Evolutionary conservation across 208 protist species (phyloP), one percentile per base, ranked within the genome.

Genomic region (Wallacemonas collosoma): DNA sequence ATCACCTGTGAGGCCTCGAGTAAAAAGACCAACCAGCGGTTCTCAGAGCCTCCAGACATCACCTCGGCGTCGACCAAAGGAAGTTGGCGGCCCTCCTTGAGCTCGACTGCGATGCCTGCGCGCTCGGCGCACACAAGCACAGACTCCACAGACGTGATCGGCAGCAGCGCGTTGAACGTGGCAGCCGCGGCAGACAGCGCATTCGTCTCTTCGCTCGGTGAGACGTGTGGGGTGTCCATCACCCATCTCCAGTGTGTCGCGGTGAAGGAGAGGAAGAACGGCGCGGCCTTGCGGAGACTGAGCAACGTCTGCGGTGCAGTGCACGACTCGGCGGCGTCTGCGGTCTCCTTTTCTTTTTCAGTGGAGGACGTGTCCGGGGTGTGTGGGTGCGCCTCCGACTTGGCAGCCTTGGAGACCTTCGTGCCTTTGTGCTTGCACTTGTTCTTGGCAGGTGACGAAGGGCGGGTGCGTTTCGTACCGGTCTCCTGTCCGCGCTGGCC

Each of bases 241-340:
- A 54, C 71, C 88, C 90, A 95, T 47, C 86, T 84, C 75, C 86
- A 82, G 65, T 95, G 86, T 14, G 82, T 82, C 2, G 61, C 43
- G 9, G 88, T 89, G 65, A 91, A 88, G 17, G 58, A 71, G 40
- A 95, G 61, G 44, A 64, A 67, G 39, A 66, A 36, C 2, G 68
- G 15, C 50, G 71, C 72, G n/a, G 44, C 67, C 35, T 43, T 11
- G 56, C 11, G 26, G 17, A 47, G 14, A 3, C 36, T 2, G 14
- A 47, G 38, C 11, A 56, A 48, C 47, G 64, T 54, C 17, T 14
- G 7, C 41, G 60, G 60, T 0, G 43, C 26, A 26, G 26, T 26
- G 26, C 26, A 26, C 26, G 26, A 26, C 26, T 26, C 26, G 26
- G 26, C 26, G 26, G 26, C 26, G 26, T 26, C 26, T 26, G 26